Evolutionary conservation across 257 asterid genomes (phyloP), one percentile per base, ranked within the genome.

Genomic region (Mitragyna speciosa): DNA sequence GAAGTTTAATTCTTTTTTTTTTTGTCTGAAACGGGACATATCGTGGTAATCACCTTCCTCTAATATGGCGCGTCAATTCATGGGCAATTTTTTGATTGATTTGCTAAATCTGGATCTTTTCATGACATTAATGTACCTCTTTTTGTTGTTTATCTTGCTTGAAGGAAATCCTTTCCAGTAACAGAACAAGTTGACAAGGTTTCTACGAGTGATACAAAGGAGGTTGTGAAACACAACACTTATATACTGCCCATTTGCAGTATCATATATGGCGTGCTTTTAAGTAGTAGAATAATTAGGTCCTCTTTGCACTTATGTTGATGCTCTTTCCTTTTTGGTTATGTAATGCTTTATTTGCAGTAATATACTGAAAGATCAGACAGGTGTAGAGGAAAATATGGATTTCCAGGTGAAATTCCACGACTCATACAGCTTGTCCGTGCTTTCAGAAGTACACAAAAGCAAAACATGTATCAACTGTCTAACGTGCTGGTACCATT

Each of bases 101-200:
- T 28, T 81, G 58, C 77, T 73, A 67, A 48, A 47, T 83, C 72
- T 73, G 52, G 51, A 61, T 67, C 24, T 72, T 76, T 31, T 81
- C 79, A 66, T 76, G 75, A 76, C 75, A 78, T 67, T 85, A 76
- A 81, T 83, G 45, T 80, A 76, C 81, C 79, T 85, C 24, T 67
- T 80, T 80, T 59, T 72, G 68, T 81, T 84, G 61, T 41, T 83
- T 76, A 71, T 89, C 81, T 76, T 79, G 73, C 83, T 81, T 84
- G 82, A 83, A 95, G 98, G 88, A 89, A 87, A 75, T 95, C 99
- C 47, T 83, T 93, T 66, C 97, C 99, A 12, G 85, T 76, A 68
- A 73, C 84, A 83, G 87, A 82, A 86, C 91, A 85, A 82, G 86
- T 76, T 82, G 85, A 86, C 85, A 81, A 75, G 83, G 83, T 76